These are phyloP conservation scores for Uromyces viciae-fabae DNA, from an alignment of 1,284 basidiomycete genomes.

Conservation along the genomic window DNA sequence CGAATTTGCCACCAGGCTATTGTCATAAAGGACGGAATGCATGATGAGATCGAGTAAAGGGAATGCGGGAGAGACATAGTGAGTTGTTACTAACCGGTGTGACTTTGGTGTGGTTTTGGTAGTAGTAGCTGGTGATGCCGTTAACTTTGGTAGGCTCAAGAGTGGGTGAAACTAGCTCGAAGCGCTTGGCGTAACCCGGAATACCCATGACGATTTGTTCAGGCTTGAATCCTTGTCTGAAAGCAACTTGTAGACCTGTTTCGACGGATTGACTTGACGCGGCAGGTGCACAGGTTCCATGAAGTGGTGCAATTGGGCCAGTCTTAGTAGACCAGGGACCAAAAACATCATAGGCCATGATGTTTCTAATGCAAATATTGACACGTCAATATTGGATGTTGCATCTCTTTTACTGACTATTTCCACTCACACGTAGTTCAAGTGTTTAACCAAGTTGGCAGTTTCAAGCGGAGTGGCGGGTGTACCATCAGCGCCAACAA, in stretches of 20 bases:
- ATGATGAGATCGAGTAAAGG: not conserved
- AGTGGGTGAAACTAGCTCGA: not conserved
- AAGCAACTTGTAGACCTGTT: not conserved
- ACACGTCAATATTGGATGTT: not conserved
- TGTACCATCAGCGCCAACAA: constrained; percentile 9
- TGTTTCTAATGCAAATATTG: not conserved
- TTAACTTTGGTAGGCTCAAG: not conserved
- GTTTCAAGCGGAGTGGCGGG: constrained; percentile 5
- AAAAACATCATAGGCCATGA: constrained; percentile 44
- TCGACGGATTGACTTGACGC: not conserved
- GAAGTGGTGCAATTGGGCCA: constrained; percentile 6
- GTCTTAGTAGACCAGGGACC: constrained; percentile 31
- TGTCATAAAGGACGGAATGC: not conserved
- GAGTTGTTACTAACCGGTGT: constrained; percentile 12
- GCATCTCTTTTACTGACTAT: not conserved
- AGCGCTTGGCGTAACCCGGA: constrained; percentile 33
- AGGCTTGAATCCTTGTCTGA: constrained; percentile 31
- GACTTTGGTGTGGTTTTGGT: constrained; percentile 31
- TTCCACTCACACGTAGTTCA: constrained; percentile 14
- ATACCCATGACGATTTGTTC: constrained; percentile 30
- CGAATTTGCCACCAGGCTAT: constrained; percentile 34
- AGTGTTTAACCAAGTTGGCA: not conserved
- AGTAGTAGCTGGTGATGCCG: not conserved
- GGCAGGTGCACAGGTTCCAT: constrained; percentile 18
- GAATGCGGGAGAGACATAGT: too few species aligned